Base-by-base conservation (phyloP, 768 basidiomycete species). In the Trametes sanguinea region DNA sequence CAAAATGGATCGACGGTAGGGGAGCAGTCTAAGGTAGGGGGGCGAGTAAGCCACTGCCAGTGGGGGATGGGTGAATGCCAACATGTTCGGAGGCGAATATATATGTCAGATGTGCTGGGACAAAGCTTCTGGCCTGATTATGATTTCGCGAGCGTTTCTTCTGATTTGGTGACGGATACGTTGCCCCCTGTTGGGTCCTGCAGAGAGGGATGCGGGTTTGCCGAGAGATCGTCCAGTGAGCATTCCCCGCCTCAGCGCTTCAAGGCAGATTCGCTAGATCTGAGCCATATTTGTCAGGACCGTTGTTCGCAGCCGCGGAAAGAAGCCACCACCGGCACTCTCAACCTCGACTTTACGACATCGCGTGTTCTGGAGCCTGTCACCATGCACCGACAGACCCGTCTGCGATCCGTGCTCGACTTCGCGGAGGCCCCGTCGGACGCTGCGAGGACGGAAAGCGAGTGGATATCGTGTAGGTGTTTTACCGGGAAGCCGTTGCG, bases 61-160 rank as follows among this genome's bases (percentile, higher is more conserved):
- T 22, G 51, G 6, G 11, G 51, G 51, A 29, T 39, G 39, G 13
- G 37, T 40, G 22, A 13, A 35, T 22, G 17, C 22, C 39, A 32
- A 8, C 51, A 14, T 42, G 51, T n/a, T 27, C 16, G 51, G 39
- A 32, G 37, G 39, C 39, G 51, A 53, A 53, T 53, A 53, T 53
- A 53, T 53, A 53, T 40, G 51, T 53, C 33, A 40, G 51, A 8
- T 2, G n/a, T 14, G 30, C 30, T 4, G n/a, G 22, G 6, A 10
- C 11, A 22, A n/a, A 11, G 11, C 35, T 39, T 16, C 35, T 37
- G 13, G 32, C 16, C 16, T 51, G 51, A n/a, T 35, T 32, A 29
- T 8, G n/a, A 13, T 17, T 53, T 40, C 51, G 39, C 51, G 35
- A 22, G 39, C 22, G 37, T 40, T 39, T 53, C 37, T 53, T 39